phyloP scores from a whole-genome alignment of 1,284 basidiomycete species.

The Cystobasidiaceae sp. region DNA sequence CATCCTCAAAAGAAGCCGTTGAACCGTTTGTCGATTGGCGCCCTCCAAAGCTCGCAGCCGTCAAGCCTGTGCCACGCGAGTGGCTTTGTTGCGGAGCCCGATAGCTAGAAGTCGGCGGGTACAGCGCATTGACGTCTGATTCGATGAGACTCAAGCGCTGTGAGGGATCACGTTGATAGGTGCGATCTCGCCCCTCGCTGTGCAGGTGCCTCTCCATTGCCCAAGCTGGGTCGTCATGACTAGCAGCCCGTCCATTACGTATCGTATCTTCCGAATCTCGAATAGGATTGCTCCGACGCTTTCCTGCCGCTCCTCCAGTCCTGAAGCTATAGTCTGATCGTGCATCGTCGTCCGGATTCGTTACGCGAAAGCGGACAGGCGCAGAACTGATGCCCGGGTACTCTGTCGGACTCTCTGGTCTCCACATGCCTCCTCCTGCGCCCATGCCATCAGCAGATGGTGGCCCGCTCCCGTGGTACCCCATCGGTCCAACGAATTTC shows the following conservation, averaged over 20 bases:
- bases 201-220: too few species aligned
- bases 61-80: background rate
- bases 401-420: conserved; percentile 27
- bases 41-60: background rate
- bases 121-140: conserved; percentile 20
- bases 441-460: background rate
- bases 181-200: background rate
- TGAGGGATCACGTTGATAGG: background rate
- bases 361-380: conserved; percentile 25
- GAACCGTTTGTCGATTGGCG: background rate
- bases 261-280: conserved; percentile 16
- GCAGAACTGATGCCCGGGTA: conserved; percentile 23
- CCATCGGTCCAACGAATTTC: conserved; percentile 10
- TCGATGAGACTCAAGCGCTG: conserved; percentile 19
- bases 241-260: background rate
- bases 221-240: background rate
- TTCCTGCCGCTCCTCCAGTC: background rate
- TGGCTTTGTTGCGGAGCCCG: background rate
- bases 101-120: conserved; percentile 18
- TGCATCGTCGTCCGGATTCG: conserved; percentile 28
- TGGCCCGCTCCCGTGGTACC: too few species aligned
- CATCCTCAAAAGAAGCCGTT: conserved; percentile 3
- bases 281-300: background rate
- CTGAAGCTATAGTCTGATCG: conserved; percentile 17
- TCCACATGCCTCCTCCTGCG: conserved; percentile 28